Base-by-base conservation (phyloP, 2,329 filamentous ascomycete species). In the Fusarium sp. region DNA sequence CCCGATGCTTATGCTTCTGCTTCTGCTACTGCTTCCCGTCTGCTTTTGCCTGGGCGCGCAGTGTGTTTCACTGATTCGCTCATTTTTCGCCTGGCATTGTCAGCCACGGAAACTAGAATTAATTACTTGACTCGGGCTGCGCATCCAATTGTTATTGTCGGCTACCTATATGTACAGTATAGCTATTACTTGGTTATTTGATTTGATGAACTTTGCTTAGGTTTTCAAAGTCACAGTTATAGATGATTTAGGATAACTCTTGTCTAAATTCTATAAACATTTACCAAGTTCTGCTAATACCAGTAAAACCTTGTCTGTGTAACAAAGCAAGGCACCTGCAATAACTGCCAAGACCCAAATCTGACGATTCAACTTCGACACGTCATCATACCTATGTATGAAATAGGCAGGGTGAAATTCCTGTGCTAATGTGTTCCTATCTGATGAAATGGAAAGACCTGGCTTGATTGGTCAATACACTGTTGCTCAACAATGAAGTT, bases 61-160 rank as follows among this genome's bases (percentile, higher is more conserved):
- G 47, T 35, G 41, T 59, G 35, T 65, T 54, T 59, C 45, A 46
- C 39, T 67, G 64, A 65, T 65, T 67, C 58, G 58, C 43, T 65
- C 54, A 66, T 27, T 68, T 67, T 9, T 25, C 7, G 8, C 25
- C 23, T 25, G 25, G 25, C 25, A 25, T 25, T 25, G 8, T 9
- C 25, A 25, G 7, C 25, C 25, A 8, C 25, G 8, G 25, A 25
- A 9, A 25, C 8, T 25, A 25, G 4, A 25, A 8, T 25, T 25
- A 9, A 25, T 25, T 25, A 25, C 25, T n/a, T n/a, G n/a, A n/a
- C 25, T 25, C 25, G 25, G 25, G 3, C 25, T n/a, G n/a, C n/a
- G n/a, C n/a, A n/a, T n/a, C n/a, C n/a, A n/a, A 25, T 25, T 25
- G 25, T 25, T 25, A 8, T 25, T 25, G 25, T 25, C 10, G 25